Percentiles rank a stretch among this genome's conserved stretches.
phyloP scores from a whole-genome alignment of 768 basidiomycete genomes.

The Mycena crocata region DNA sequence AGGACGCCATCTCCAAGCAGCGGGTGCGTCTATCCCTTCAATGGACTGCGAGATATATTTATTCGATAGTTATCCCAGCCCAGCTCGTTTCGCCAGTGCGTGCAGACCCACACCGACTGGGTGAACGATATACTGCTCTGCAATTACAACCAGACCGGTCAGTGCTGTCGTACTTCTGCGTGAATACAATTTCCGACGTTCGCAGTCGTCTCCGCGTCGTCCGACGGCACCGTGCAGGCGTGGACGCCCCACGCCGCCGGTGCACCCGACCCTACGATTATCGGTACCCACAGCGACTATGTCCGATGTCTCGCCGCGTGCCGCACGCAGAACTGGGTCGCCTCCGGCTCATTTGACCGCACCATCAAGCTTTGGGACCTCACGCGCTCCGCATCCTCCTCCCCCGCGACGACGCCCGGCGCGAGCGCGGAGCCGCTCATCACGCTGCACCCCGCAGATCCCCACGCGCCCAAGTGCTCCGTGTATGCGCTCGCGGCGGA shows the following conservation, averaged over 20 bases:
- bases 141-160: conserved; percentile 90
- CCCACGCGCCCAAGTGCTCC: conserved; percentile 73
- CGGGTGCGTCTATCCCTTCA: conserved; percentile 57
- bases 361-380: conserved; percentile 97
- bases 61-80: conserved; percentile 46
- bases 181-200: conserved; percentile 20
- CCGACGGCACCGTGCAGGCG: conserved; percentile 93
- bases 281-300: conserved; percentile 88
- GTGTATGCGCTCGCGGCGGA: conserved; percentile 86
- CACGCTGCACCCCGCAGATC: conserved; percentile 76
- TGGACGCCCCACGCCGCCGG: conserved; percentile 86
- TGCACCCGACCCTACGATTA: conserved; percentile 68
- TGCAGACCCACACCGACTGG: conserved; percentile 95
- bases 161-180: conserved; percentile 35
- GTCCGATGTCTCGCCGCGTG: conserved; percentile 83
- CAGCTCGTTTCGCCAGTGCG: conserved; percentile 85
- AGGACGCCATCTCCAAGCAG: conserved; percentile 63
- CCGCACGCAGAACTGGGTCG: conserved; percentile 87
- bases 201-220: conserved; percentile 90
- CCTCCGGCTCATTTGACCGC: conserved; percentile 94
- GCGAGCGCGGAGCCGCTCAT: conserved; percentile 68
- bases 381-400: conserved; percentile 46
- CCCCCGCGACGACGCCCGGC: conserved; percentile 32
- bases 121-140: conserved; percentile 94
- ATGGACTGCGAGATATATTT: conserved; percentile 16